phyloP scores from a whole-genome alignment of 2,329 filamentous ascomycete genomes.

The Aureobasidium pullulans region DNA sequence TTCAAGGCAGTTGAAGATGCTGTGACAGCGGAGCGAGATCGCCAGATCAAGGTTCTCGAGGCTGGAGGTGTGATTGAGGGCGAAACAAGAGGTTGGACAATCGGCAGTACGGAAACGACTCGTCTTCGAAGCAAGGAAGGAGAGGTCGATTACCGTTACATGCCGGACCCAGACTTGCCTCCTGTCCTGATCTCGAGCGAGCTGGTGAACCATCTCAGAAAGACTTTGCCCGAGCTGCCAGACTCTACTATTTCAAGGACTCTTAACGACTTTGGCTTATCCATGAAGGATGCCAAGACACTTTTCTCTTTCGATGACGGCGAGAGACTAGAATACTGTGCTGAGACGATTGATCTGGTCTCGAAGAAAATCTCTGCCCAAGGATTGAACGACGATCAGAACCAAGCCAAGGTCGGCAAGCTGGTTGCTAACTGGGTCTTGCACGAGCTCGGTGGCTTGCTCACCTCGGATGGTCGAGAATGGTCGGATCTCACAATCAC shows the following conservation, averaged over 20 bases:
- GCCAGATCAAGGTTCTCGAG: constrained; percentile 77
- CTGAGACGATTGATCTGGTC: constrained; percentile 52
- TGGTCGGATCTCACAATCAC: constrained; percentile 38
- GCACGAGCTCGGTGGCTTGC: constrained; percentile 44
- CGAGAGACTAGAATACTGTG: constrained; percentile 73
- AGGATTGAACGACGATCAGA: not conserved
- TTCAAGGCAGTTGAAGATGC: constrained; percentile 95
- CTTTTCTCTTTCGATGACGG: constrained; percentile 72
- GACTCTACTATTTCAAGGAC: constrained; percentile 47
- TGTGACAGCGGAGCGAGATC: constrained; percentile 80
- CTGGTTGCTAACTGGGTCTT: constrained; percentile 53
- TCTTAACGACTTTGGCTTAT: constrained; percentile 61
- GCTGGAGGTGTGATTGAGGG: constrained; percentile 66
- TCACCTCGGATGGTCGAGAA: constrained; percentile 30
- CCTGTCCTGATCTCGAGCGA: constrained; percentile 68
- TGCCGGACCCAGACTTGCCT: constrained; percentile 88
- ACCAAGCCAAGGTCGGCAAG: constrained; percentile 35
- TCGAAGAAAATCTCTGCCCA: constrained; percentile 12
- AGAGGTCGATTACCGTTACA: constrained; percentile 95
- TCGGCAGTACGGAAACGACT: constrained; percentile 74
- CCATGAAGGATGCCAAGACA: constrained; percentile 74
- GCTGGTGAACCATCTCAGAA: constrained; percentile 56
- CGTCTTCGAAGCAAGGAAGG: constrained; percentile 87
- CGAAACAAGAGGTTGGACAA: constrained; percentile 88
- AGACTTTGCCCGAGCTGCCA: constrained; percentile 62